A percentile compares a stretch with the other conserved stretches of the same genome.
Conservation (phyloP, 805 yeast species). For the Ogataea paraovalis region DNA sequence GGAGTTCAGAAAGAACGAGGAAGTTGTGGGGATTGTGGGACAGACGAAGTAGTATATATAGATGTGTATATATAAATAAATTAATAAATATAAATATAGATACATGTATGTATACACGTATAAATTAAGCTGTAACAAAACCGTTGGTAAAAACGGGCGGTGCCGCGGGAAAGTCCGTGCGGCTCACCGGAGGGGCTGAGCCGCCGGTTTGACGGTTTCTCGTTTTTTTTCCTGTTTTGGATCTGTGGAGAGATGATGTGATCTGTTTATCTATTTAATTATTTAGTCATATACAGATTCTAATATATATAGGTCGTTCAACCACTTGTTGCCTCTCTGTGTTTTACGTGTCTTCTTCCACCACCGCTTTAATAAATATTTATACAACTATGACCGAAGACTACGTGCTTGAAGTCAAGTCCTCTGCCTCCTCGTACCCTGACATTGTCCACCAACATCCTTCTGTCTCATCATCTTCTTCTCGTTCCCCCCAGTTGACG, state of each 20-base stretch:
- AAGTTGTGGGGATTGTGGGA: constrained; percentile 54
- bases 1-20: constrained; percentile 63
- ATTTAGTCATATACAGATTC: no score
- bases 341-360: neutral
- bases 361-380: no score
- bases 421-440: constrained; percentile 19
- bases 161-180: no score
- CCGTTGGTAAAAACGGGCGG: no score
- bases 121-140: no score
- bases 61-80: neutral
- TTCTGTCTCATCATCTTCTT: neutral
- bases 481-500: neutral
- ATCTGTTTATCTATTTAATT: no score
- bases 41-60: neutral
- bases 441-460: constrained; percentile 18
- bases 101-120: neutral
- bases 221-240: no score
- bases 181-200: no score
- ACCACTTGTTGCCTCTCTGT: neutral
- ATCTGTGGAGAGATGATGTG: no score
- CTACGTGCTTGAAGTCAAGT: constrained; percentile 26
- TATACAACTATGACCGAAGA: constrained; percentile 22
- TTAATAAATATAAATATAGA: no score
- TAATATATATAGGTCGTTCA: no score
- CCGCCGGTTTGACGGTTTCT: no score